Evolutionary conservation across 768 basidiomycete species (phyloP).

Genomic region (Hygrocybe coccinea): DNA sequence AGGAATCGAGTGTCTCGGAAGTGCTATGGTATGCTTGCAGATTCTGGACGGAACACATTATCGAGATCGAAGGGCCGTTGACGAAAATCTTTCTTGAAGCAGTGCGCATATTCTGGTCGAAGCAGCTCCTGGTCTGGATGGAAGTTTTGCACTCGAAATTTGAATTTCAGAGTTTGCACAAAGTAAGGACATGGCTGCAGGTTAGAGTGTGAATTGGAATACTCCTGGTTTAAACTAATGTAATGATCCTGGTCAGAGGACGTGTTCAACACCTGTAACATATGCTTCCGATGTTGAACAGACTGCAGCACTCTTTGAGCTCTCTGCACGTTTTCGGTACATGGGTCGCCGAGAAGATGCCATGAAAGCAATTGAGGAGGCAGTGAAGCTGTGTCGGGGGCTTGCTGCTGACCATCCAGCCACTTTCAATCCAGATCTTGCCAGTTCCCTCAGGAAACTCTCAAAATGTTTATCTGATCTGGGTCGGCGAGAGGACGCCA

Average conservation of each 20-base stretch:
- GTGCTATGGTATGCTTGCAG: conserved; percentile 6
- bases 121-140: too few species aligned
- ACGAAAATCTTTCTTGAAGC: not conserved
- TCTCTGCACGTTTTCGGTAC: not conserved
- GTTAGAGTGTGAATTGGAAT: not conserved
- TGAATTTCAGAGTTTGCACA: not conserved
- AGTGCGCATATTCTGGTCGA: not conserved
- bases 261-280: not conserved
- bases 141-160: not conserved
- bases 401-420: too few species aligned
- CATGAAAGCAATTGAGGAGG: too few species aligned
- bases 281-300: not conserved
- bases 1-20: not conserved
- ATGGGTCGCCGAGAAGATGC: too few species aligned
- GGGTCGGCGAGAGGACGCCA: too few species aligned
- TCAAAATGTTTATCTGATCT: too few species aligned
- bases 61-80: not conserved
- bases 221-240: not conserved
- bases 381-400: too few species aligned
- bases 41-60: conserved; percentile 5
- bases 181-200: not conserved
- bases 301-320: not conserved
- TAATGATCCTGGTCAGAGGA: not conserved
- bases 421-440: too few species aligned
- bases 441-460: too few species aligned